These are phyloP conservation scores for Pulchroboletus neoregius DNA, from an alignment of 1,284 basidiomycete genomes.

Conservation along the genomic window DNA sequence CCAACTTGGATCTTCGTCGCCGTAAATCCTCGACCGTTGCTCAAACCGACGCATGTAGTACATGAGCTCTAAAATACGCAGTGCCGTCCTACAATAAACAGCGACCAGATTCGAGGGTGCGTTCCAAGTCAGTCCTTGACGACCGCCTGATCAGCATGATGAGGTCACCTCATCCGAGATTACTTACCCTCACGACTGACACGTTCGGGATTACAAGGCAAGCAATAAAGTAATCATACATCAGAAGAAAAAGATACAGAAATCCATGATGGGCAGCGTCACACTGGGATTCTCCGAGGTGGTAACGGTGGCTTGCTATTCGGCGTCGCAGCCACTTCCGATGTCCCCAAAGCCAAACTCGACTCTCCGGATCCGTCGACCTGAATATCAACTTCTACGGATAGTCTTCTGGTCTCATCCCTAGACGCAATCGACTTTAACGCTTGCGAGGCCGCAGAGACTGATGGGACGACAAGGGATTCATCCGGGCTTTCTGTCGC, in stretches of 20 bases:
- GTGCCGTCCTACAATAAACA: background rate
- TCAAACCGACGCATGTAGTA: no score
- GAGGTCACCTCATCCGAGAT: background rate
- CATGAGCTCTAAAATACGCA: background rate
- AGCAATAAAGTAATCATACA: conserved; percentile 10
- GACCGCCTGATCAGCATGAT: background rate
- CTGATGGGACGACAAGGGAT: conserved; percentile 16
- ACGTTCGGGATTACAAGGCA: background rate
- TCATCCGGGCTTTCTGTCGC: conserved; percentile 29
- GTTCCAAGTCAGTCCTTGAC: background rate
- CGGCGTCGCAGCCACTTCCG: conserved; percentile 11
- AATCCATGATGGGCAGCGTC: background rate
- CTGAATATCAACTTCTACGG: conserved; percentile 14
- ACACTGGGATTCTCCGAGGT: conserved; percentile 31
- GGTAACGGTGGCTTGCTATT: conserved; percentile 36
- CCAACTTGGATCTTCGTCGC: no score
- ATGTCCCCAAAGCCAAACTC: background rate
- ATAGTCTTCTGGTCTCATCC: conserved; percentile 37
- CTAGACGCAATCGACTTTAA: conserved; percentile 53
- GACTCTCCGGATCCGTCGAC: conserved; percentile 9
- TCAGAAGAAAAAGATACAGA: background rate
- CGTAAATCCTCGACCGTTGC: no score
- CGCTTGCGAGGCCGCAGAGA: conserved; percentile 47
- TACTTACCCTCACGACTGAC: background rate
- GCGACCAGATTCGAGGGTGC: background rate